Percentiles rank a stretch among this genome's conserved stretches.
These are phyloP conservation scores for Clitoria ternatea DNA, from an alignment of 306 rosid genomes.

Conservation along the genomic window DNA sequence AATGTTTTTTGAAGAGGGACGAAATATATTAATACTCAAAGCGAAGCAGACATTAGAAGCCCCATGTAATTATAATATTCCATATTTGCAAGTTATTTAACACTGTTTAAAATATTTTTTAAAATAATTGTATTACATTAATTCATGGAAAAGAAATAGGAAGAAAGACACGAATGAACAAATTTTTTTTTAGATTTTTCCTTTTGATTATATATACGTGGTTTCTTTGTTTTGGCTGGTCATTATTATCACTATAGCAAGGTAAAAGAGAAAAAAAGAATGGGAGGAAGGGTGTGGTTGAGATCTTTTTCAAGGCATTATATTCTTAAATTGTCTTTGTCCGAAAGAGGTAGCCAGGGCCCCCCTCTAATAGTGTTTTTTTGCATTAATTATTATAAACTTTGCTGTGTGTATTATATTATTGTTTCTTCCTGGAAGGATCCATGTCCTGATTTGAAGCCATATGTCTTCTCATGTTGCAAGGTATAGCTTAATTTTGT, in stretches of 20 bases:
- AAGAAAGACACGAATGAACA: neutral
- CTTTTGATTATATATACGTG: conserved; percentile 22
- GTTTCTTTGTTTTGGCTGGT: neutral
- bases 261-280: neutral
- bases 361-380: neutral
- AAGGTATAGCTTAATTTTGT: too few species aligned
- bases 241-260: conserved; percentile 11
- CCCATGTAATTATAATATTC: too few species aligned
- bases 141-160: neutral
- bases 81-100: too few species aligned
- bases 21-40: too few species aligned
- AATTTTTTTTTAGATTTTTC: conserved; percentile 17
- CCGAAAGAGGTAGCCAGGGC: conserved; percentile 27
- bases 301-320: conserved; percentile 15
- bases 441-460: conserved; percentile 37
- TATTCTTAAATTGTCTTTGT: conserved; percentile 43
- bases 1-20: too few species aligned
- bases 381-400: conserved; percentile 25
- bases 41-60: too few species aligned
- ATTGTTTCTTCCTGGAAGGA: conserved; percentile 40
- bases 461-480: conserved; percentile 38
- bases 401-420: conserved; percentile 26
- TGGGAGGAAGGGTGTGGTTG: conserved; percentile 19
- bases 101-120: too few species aligned
- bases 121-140: neutral